Conservation (phyloP, 306 rosid species). For the Aeschynomene evenia region DNA sequence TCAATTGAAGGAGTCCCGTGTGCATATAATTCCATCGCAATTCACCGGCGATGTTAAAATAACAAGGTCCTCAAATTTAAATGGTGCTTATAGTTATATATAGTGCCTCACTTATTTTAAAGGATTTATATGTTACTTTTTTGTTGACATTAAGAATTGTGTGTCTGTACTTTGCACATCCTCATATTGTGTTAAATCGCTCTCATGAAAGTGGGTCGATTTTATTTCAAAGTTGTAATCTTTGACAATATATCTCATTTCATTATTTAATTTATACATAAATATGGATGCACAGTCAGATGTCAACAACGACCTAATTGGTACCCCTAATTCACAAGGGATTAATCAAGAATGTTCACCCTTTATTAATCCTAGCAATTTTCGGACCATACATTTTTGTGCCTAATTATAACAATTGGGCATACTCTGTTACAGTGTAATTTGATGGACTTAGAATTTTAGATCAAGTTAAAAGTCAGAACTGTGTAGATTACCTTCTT, state of each 20-base stretch:
- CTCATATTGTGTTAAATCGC: not conserved
- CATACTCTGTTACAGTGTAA: too few species aligned
- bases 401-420: too few species aligned
- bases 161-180: not conserved
- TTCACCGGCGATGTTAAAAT: too few species aligned
- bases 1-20: too few species aligned
- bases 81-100: too few species aligned
- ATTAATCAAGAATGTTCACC: not conserved
- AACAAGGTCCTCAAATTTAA: too few species aligned
- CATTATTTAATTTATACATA: too few species aligned
- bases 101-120: not conserved
- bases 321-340: not conserved
- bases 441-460: too few species aligned
- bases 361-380: not conserved
- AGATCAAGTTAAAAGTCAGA: too few species aligned
- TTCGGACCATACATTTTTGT: too few species aligned
- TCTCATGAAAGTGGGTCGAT: not conserved
- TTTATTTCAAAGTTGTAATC: not conserved
- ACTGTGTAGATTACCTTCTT: too few species aligned
- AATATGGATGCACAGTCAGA: not conserved
- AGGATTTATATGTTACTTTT: not conserved
- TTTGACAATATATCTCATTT: not conserved
- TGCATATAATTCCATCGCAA: too few species aligned
- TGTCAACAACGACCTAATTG: not conserved
- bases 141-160: not conserved